A percentile compares a stretch with the other conserved stretches of the same genome.
These are phyloP conservation scores for Rhizomucor pusillus DNA, from an alignment of 371 early-diverging fungal species.

Conservation along the genomic window DNA sequence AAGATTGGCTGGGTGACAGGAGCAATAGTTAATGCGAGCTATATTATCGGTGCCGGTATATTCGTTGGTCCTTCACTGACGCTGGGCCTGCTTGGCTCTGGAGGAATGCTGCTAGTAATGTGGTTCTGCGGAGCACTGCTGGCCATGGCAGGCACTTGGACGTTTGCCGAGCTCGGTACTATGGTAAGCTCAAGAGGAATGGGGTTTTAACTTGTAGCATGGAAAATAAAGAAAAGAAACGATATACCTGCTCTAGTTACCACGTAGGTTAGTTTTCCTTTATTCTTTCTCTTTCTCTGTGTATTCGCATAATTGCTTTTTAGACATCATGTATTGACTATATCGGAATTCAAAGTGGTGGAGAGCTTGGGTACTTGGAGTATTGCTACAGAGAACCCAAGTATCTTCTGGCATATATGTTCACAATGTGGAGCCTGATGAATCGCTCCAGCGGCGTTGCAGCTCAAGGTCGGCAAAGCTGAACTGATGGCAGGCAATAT, in stretches of 20 bases:
- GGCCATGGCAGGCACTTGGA: slow-evolving; percentile 33
- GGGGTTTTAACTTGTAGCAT: background rate
- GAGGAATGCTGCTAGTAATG: slow-evolving; percentile 38
- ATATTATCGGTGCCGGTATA: slow-evolving; percentile 45
- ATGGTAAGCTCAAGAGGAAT: slow-evolving; percentile 24
- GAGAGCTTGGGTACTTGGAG: slow-evolving; percentile 43
- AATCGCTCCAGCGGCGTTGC: slow-evolving; percentile 39
- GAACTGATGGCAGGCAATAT: background rate
- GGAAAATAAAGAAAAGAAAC: background rate
- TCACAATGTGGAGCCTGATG: slow-evolving; percentile 39
- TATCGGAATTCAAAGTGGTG: slow-evolving; percentile 24
- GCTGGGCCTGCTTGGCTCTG: slow-evolving; percentile 36
- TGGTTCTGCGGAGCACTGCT: slow-evolving; percentile 36
- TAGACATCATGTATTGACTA: background rate
- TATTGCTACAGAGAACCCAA: slow-evolving; percentile 39
- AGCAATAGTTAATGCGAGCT: slow-evolving; percentile 41
- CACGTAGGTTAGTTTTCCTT: slow-evolving; percentile 26
- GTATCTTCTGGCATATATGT: slow-evolving; percentile 35
- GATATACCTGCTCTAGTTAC: slow-evolving; percentile 21
- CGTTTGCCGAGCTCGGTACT: slow-evolving; percentile 45
- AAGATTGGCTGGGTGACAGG: slow-evolving; percentile 43
- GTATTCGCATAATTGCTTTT: no score
- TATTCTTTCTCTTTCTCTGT: no score
- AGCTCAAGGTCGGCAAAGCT: slow-evolving; percentile 22
- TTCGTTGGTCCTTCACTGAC: slow-evolving; percentile 42